phyloP scores from a whole-genome alignment of 2,329 filamentous ascomycete genomes.

The Huntiella decipiens region DNA sequence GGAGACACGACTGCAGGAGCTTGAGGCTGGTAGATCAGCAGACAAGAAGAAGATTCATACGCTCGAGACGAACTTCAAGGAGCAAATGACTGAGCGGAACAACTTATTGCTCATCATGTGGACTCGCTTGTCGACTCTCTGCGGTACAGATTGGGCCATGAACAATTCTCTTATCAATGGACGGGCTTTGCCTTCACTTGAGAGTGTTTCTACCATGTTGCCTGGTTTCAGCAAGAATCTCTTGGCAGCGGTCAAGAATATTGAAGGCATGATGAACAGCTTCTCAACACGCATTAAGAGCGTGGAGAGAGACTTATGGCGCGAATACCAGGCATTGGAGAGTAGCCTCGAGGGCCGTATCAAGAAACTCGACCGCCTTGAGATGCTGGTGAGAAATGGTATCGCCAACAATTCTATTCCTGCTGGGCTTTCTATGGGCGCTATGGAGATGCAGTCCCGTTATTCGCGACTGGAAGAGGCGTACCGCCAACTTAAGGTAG shows the following conservation, averaged over 20 bases:
- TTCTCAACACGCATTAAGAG: constrained; percentile 65
- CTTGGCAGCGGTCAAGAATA: constrained; percentile 64
- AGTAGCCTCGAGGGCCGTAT: constrained; percentile 58
- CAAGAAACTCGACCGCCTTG: constrained; percentile 75
- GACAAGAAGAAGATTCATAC: constrained; percentile 59
- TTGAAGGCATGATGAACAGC: constrained; percentile 59
- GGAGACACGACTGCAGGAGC: constrained; percentile 65
- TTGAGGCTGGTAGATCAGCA: constrained; percentile 59
- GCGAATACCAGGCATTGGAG: constrained; percentile 77
- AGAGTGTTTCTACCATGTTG: constrained; percentile 69
- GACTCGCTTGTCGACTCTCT: constrained; percentile 71
- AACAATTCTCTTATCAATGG: constrained; percentile 78
- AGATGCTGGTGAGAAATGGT: constrained; percentile 54
- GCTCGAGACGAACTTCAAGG: constrained; percentile 64
- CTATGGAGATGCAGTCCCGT: constrained; percentile 25
- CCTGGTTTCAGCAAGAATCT: constrained; percentile 83
- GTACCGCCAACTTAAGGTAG: constrained; percentile 43
- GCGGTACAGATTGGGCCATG: constrained; percentile 81
- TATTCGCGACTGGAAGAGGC: constrained; percentile 38
- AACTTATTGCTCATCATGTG: constrained; percentile 73
- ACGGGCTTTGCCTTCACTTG: constrained; percentile 61
- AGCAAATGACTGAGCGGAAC: constrained; percentile 80
- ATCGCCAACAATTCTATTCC: constrained; percentile 30
- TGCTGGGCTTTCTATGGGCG: constrained; percentile 13
- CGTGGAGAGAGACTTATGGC: constrained; percentile 78